phyloP scores from a whole-genome alignment of 2,329 filamentous ascomycete species.

The Scopulariopsis brevicaulis region DNA sequence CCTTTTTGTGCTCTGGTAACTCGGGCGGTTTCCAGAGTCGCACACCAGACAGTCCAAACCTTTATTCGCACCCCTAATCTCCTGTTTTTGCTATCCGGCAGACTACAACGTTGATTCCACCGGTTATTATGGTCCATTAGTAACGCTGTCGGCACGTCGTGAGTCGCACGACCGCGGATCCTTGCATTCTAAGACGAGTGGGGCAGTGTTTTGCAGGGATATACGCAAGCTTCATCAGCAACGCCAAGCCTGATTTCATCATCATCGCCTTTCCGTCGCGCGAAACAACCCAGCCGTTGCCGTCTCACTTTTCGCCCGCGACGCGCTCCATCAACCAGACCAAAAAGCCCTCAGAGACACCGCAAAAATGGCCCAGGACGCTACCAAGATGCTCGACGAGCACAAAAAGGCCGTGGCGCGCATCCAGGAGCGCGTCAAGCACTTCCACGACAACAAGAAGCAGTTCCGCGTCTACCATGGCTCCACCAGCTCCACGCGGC shows the following conservation, averaged over 20 bases:
- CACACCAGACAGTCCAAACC: no score
- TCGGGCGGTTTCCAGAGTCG: no score
- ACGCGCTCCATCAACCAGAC: background rate
- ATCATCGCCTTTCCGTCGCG: background rate
- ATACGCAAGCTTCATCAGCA: background rate
- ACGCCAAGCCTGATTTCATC: background rate
- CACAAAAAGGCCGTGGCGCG: conserved; percentile 29
- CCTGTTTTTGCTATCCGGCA: no score
- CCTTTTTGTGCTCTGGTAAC: no score
- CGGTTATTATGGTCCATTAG: no score
- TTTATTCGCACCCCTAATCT: no score
- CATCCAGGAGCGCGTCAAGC: conserved; percentile 28
- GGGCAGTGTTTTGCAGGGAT: background rate
- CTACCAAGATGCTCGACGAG: conserved; percentile 5
- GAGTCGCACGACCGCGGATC: background rate
- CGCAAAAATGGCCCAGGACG: background rate
- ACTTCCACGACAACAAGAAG: conserved; percentile 29
- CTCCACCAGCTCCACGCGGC: conserved; percentile 64
- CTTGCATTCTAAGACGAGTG: background rate
- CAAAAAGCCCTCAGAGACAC: background rate
- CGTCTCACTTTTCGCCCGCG: background rate
- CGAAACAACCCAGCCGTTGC: background rate
- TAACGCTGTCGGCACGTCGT: no score
- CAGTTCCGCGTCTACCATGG: conserved; percentile 70
- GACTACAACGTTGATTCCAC: no score